Evolutionary conservation across 2,329 filamentous ascomycete species (phyloP), one percentile per base, ranked within the genome.

Genomic region (Colletotrichum shisoi): DNA sequence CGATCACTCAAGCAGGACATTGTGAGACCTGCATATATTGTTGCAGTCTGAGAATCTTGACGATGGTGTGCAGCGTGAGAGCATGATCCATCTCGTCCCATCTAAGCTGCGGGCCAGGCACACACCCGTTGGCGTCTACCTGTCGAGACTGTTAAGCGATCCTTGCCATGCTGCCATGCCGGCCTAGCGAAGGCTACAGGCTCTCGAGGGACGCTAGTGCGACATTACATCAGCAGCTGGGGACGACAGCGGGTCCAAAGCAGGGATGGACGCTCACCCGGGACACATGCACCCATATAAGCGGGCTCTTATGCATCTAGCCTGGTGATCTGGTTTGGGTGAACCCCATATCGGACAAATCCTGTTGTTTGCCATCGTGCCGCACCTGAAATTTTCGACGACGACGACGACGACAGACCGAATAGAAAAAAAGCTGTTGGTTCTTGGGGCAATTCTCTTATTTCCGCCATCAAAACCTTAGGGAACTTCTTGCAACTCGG

Each of bases 221-320:
- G 61, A 56, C 42, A 64, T 67, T 67, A 67, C 64, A 60, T 67
- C 64, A 67, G 64, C 64, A 64, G 19, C 54, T 21, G 61, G 60
- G 31, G 24, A 46, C 4, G 19, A 34, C 31, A 42, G 34, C 51
- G 51, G 57, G 24, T 54, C 19, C 19, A 7, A 13, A 17, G 46
- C 63, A 63, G 60, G 63, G 63, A 53, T 57, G 40, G 60, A n/a
- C 63, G 63, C 46, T 59, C 63, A 57, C 63, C 40, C 53, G 63
- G 63, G 48, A 64, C 46, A 64, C 46, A 51, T 64, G 42, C 61
- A 64, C 48, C 34, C 61, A 64, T 60, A 58, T 68, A 67, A 66
- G 57, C 62, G 62, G 62, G 62, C 57, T 68, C 49, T 67, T 68
- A 68, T 68, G 66, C 66, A 68, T 62, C 62, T 67, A 68, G 49